A percentile compares a stretch with the other conserved stretches of the same genome.
Conservation (phyloP, 441 rosid genomes). For the Mallotus japonicus region DNA sequence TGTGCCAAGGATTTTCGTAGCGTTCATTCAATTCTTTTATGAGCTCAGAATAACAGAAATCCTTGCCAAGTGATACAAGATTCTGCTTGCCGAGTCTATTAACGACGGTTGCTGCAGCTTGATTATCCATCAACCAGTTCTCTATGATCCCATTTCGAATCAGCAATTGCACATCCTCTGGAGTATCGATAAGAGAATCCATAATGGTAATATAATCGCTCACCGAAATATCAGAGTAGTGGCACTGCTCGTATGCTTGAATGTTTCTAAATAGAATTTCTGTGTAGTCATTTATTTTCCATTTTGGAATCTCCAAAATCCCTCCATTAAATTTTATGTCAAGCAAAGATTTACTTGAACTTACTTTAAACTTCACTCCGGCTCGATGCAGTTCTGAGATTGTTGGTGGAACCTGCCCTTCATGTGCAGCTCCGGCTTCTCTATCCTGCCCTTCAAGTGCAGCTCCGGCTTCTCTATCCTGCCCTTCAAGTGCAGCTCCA, state of each 20-base stretch:
- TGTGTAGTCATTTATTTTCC: neutral
- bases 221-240: neutral
- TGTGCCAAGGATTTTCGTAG: neutral
- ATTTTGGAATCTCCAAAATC: neutral
- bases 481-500: no score
- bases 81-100: neutral
- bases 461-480: no score
- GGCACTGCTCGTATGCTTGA: constrained; percentile 13
- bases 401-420: neutral
- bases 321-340: neutral
- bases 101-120: neutral
- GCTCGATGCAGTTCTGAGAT: neutral
- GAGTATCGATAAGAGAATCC: neutral
- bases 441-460: no score
- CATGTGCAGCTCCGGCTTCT: neutral
- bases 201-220: neutral
- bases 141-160: neutral
- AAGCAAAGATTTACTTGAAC: neutral
- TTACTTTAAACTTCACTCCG: neutral
- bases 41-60: neutral
- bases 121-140: neutral
- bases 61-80: neutral
- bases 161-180: neutral
- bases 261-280: neutral
- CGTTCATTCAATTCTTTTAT: neutral